Conservation (phyloP, 768 basidiomycete species). For the Ephemerocybe angulata region DNA sequence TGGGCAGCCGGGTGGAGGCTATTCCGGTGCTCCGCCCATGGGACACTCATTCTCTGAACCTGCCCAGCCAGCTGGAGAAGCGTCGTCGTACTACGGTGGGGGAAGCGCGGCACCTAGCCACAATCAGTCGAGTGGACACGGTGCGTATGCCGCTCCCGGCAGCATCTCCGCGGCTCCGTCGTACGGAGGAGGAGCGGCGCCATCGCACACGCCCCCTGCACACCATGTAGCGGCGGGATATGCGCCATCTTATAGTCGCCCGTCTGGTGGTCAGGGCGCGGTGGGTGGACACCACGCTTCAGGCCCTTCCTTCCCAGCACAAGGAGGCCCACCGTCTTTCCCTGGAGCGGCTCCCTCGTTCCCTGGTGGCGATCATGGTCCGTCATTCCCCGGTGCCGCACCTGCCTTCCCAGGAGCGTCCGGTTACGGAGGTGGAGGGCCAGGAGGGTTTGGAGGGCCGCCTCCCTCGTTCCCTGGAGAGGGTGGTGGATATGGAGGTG, state of each 20-base stretch:
- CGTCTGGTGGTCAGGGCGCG: conserved; percentile 17
- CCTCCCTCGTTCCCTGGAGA: conserved; percentile 18
- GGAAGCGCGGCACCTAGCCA: too few species aligned
- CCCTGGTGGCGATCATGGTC: conserved; percentile 16
- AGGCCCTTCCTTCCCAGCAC: conserved; percentile 8
- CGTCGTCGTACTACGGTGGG: conserved; percentile 27
- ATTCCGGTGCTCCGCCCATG: not conserved
- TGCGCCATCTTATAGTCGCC: conserved; percentile 30
- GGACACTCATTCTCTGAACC: not conserved
- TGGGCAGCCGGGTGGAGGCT: conserved; percentile 18
- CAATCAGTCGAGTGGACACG: too few species aligned
- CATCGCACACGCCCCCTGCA: conserved; percentile 25
- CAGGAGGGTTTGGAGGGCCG: not conserved
- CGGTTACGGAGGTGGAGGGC: not conserved
- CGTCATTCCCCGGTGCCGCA: conserved; percentile 22
- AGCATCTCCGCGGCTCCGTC: not conserved
- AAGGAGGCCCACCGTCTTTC: conserved; percentile 14
- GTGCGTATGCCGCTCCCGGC: too few species aligned
- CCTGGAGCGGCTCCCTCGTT: conserved; percentile 15
- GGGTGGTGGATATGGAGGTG: conserved; percentile 9
- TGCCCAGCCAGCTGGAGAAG: conserved; percentile 23
- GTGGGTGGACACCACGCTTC: conserved; percentile 5
- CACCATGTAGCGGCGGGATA: conserved; percentile 28
- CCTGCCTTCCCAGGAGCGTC: conserved; percentile 18
- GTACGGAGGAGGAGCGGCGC: conserved; percentile 14